These are phyloP conservation scores for Erysimum cheiri DNA, from an alignment of 441 rosid species.

Conservation along the genomic window DNA sequence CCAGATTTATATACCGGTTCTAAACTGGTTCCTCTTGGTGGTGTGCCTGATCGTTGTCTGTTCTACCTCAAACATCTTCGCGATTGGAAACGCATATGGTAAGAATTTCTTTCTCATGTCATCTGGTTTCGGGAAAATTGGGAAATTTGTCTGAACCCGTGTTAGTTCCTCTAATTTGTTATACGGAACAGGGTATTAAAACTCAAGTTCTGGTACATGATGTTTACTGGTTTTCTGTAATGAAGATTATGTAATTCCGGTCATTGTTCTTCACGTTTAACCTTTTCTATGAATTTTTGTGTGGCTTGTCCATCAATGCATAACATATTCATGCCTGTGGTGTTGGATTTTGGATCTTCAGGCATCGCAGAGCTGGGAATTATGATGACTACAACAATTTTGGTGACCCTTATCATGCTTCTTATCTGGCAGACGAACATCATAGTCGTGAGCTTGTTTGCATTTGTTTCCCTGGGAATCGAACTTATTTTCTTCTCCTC, in stretches of 20 bases:
- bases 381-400: constrained; percentile 95
- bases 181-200: constrained; percentile 6
- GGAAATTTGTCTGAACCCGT: constrained; percentile 11
- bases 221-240: background rate
- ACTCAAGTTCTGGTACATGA: constrained; percentile 9
- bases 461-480: constrained; percentile 65
- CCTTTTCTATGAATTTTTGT: background rate
- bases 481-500: constrained; percentile 89
- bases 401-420: constrained; percentile 94
- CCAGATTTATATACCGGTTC: constrained; percentile 95
- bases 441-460: constrained; percentile 72
- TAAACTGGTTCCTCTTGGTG: constrained; percentile 93
- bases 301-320: constrained; percentile 14
- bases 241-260: constrained; percentile 6
- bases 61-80: constrained; percentile 74
- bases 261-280: background rate
- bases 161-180: constrained; percentile 15
- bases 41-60: constrained; percentile 79
- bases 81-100: constrained; percentile 99
- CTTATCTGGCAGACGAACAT: constrained; percentile 98
- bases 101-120: constrained; percentile 46
- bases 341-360: constrained; percentile 45
- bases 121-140: constrained; percentile 16
- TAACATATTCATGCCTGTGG: constrained; percentile 8
- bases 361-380: constrained; percentile 96